Evolutionary conservation across 805 yeast species (phyloP), one percentile per base, ranked within the genome.

Genomic region (Torulaspora franciscae): DNA sequence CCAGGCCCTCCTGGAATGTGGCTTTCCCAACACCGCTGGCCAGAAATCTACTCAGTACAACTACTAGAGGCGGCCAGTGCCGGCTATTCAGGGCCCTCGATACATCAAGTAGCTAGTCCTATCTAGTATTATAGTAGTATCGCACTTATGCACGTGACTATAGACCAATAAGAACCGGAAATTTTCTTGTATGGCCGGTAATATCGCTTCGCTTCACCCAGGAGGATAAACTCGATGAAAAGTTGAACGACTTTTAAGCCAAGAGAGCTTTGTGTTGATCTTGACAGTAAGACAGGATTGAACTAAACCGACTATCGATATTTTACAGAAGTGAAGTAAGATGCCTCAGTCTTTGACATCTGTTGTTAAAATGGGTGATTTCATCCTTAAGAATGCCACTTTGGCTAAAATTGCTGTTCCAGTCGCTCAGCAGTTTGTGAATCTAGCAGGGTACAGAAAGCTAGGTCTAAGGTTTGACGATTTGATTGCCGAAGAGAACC

Each of bases 401-500:
- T 78, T 93, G 62, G 77, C 85, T 55, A 80, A 82, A 65, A 67
- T 90, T 55, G 74, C 85, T 53, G 76, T 83, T 26, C 98, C 99
- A 54, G 75, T 83, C 32, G 85, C 97, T 37, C 78, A 81, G 62
- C 72, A 79, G 57, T 90, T 83, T 71, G 72, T 77, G 56, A 73
- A 81, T 55, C 75, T 77, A 54, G 76, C 95, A 46, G 98, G 98
- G 48, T 93, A 93, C 85, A 85, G 98, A 76, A 80, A 89, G 69
- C 70, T 93, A 73, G 99, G 99, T 44, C 78, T 93, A 61, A 87
- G 84, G 71, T 81, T 84, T 63, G 93, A 91, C 66, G 99, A 93
- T 69, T 71, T 91, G 62, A 67, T 91, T 53, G 70, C 76, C 55
- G 99, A 93, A 72, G 99, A 93, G 74, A 83, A 74, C 66, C 90